Evolutionary conservation across 805 yeast species (phyloP), one percentile per base, ranked within the genome.

Genomic region (Priceomyces fermenticarens): DNA sequence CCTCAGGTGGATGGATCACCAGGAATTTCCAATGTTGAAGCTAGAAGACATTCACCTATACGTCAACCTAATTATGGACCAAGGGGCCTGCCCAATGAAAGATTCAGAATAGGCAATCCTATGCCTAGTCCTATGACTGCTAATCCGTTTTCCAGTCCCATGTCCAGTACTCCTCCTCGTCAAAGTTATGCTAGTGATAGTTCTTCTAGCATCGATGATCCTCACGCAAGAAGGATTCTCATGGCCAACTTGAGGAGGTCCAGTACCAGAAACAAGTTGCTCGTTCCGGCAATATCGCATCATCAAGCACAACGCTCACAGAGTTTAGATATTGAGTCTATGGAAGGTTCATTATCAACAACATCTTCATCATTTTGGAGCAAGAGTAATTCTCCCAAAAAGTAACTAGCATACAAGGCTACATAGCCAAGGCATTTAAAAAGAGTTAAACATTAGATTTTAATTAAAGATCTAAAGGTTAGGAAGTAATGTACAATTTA

Each of bases 331-430:
- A 35, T 35, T 26, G 30, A 10, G 6, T 35, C 38, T 10, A 12
- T 35, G 38, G 30, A 35, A 35, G 38, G 38, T 12, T 35, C 38
- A 6, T 25, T 35, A 35, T 35, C 38, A 14, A 17, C 25, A 14
- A 35, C 38, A 4, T 25, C 38, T 10, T 35, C 38, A 9, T 11
- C 35, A 4, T 12, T 10, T 25, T 12, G 35, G 12, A 26, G 35
- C n/a, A 9, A 20, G 26, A 32, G 35, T n/a, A 32, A 20, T 12
- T 11, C n/a, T 20, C 17, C 10, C 3, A 15, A 11, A 10, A 29
- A 9, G 31, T n/a, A 29, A 29, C 31, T 29, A 29, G 14, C 14
- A n/a, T 29, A 13, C 12, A 29, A n/a, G 31, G 12, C 12, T n/a
- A 29, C 14, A 13, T 5, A 9, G 31, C 31, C 31, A 29, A n/a